A percentile compares a stretch with the other conserved stretches of the same genome.
Evolutionary conservation across 768 basidiomycete genomes (phyloP).

Genomic region (Termitomyces sp.): DNA sequence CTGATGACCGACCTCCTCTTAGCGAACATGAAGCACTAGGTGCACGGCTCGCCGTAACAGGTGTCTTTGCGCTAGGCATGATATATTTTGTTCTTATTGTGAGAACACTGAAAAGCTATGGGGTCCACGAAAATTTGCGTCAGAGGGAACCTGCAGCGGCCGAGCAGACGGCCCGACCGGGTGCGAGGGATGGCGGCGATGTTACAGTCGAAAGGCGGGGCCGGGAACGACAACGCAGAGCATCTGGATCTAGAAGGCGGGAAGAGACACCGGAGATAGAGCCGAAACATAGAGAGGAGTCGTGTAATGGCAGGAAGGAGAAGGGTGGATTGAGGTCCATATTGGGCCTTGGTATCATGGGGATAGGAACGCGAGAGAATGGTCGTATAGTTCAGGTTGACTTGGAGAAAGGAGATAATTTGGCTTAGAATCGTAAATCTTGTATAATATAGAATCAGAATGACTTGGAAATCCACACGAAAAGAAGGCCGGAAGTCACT

Average conservation of each 20-base stretch:
- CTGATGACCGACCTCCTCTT: slow-evolving; percentile 29
- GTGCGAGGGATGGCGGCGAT: slow-evolving; percentile 11
- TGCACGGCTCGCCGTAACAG: slow-evolving; percentile 51
- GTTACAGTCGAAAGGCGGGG: slow-evolving; percentile 21
- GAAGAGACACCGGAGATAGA: slow-evolving; percentile 7
- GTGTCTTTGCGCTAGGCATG: slow-evolving; percentile 50
- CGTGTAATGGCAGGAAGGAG: neutral
- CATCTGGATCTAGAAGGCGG: slow-evolving; percentile 9
- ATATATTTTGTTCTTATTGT: slow-evolving; percentile 60
- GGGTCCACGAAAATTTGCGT: slow-evolving; percentile 22
- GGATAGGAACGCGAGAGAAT: neutral
- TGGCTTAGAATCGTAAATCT: neutral
- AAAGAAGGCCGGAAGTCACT: neutral
- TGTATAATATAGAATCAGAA: neutral
- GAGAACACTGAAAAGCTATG: slow-evolving; percentile 56
- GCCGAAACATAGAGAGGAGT: neutral
- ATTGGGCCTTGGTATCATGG: neutral
- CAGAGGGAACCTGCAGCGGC: slow-evolving; percentile 1
- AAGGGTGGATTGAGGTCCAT: neutral
- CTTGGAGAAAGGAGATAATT: neutral
- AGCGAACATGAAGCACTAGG: slow-evolving; percentile 34
- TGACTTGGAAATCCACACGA: too few species aligned
- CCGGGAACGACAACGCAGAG: slow-evolving; percentile 18
- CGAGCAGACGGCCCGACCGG: slow-evolving; percentile 3
- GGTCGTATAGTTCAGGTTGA: neutral